Evolutionary conservation across 306 rosid species (phyloP), one percentile per base, ranked within the genome.

Genomic region (Cucumis hystrix): DNA sequence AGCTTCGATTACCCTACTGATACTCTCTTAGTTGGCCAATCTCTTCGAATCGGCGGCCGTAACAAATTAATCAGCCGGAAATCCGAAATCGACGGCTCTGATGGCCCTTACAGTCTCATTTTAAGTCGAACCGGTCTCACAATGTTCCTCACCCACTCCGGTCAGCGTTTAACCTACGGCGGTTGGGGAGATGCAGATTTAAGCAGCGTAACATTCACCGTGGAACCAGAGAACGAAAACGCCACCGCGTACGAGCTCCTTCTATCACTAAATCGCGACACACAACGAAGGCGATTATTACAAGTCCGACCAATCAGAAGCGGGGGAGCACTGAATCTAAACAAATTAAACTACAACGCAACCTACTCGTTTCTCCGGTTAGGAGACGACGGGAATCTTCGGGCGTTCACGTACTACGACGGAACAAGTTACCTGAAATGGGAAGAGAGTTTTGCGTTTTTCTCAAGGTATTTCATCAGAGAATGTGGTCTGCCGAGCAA

Each of bases 361-460:
- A 85, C 85, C 1, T 40, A 55, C 59, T 79, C 85, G 39, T 82
- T 70, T 15, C 33, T 85, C 33, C 78, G 83, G 63, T 78, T 85
- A 1, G 65, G 85, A 1, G 54, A 67, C 1, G 85, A 85, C 18
- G 88, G 85, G 15, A 85, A 43, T 56, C 78, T 85, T n/a, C 58
- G 28, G 60, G 83, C 83, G 49, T 77, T 23, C 41, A 79, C 88
- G 12, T 82, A 79, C 76, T 79, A 79, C 52, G 39, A 71, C 54
- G 8, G 41, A 17, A 78, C 59, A 4, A 41, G 77, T 12, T 20
- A 40, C 70, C 49, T 58, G 9, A 74, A n/a, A 13, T 79, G 85
- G 88, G 83, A 76, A 21, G 83, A 85, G 74, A 79, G 78, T 35
- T 85, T 82, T 18, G 77, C 82, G 5, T 82, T 79, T 60, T 85